These are phyloP conservation scores for Ophiosphaerella korrae DNA, from an alignment of 2,329 filamentous ascomycete species.

Conservation along the genomic window DNA sequence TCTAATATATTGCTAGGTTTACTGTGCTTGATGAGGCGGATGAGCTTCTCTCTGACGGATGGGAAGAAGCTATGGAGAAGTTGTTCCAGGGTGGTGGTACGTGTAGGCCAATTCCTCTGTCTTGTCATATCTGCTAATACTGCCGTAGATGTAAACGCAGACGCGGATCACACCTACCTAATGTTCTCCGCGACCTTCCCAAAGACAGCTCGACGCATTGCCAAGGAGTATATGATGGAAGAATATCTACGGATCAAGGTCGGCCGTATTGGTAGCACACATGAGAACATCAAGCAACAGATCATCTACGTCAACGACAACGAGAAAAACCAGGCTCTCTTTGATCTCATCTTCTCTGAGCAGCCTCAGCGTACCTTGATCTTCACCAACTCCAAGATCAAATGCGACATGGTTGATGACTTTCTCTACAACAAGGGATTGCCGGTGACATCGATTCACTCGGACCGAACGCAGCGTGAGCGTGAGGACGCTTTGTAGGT, in stretches of 20 bases:
- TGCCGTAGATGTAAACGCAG: slow-evolving; percentile 72
- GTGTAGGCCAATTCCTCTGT: slow-evolving; percentile 33
- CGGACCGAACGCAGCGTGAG: slow-evolving; percentile 84
- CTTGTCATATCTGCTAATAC: slow-evolving; percentile 11
- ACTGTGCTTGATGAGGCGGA: slow-evolving; percentile 82
- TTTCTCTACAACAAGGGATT: slow-evolving; percentile 79
- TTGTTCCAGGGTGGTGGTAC: slow-evolving; percentile 83
- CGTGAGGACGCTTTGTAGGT: slow-evolving; percentile 84
- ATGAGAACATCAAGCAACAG: slow-evolving; percentile 79
- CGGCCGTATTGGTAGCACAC: slow-evolving; percentile 82
- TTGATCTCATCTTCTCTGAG: slow-evolving; percentile 72
- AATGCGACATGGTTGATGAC: slow-evolving; percentile 85
- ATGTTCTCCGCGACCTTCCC: slow-evolving; percentile 97
- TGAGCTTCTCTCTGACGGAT: slow-evolving; percentile 82
- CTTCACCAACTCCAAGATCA: slow-evolving; percentile 82
- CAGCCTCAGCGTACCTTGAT: slow-evolving; percentile 80
- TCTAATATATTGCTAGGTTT: slow-evolving; percentile 16
- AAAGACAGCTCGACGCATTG: slow-evolving; percentile 75
- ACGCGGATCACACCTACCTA: slow-evolving; percentile 70
- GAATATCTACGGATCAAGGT: slow-evolving; percentile 80
- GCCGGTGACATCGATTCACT: slow-evolving; percentile 86
- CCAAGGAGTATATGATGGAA: slow-evolving; percentile 73
- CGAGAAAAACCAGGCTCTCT: slow-evolving; percentile 72
- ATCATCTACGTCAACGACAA: slow-evolving; percentile 69
- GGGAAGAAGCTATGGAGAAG: slow-evolving; percentile 74